Conservation (phyloP, 495 filamentous ascomycete genomes). For the Penicillium cataractarum region DNA sequence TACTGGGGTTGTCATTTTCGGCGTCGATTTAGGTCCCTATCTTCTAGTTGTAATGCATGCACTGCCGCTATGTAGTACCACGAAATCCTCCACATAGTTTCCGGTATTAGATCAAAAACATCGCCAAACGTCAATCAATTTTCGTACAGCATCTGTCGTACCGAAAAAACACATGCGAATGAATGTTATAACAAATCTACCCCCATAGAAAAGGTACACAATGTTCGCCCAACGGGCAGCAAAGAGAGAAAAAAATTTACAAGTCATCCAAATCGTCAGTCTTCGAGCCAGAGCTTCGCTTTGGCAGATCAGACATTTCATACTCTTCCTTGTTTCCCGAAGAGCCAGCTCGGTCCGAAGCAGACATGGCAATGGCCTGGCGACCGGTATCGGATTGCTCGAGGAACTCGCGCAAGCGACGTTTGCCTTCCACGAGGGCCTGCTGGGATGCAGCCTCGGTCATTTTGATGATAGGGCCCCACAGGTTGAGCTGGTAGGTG, state of each 20-base stretch:
- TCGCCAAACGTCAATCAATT: conserved; percentile 5
- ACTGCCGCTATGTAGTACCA: neutral
- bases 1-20: too few relatives aligned
- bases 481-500: conserved; percentile 89
- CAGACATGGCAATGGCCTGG: conserved; percentile 75
- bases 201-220: conserved; percentile 17
- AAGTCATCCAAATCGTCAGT: conserved; percentile 47
- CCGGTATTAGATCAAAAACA: neutral
- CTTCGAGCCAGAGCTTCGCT: conserved; percentile 33
- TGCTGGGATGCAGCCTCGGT: conserved; percentile 84
- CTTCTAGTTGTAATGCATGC: too few relatives aligned
- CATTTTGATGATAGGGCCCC: conserved; percentile 95
- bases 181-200: conserved; percentile 24
- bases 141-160: neutral
- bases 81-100: neutral
- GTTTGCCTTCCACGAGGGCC: conserved; percentile 86
- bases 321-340: conserved; percentile 40
- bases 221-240: conserved; percentile 56
- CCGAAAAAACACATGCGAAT: conserved; percentile 12
- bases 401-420: conserved; percentile 83
- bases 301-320: conserved; percentile 50
- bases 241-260: conserved; percentile 35
- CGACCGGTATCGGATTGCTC: conserved; percentile 78
- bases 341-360: conserved; percentile 27
- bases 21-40: too few relatives aligned